Evolutionary conservation across 140 eudicot genomes (phyloP), one percentile per base, ranked within the genome.

Genomic region (Erigeron philadelphicus): DNA sequence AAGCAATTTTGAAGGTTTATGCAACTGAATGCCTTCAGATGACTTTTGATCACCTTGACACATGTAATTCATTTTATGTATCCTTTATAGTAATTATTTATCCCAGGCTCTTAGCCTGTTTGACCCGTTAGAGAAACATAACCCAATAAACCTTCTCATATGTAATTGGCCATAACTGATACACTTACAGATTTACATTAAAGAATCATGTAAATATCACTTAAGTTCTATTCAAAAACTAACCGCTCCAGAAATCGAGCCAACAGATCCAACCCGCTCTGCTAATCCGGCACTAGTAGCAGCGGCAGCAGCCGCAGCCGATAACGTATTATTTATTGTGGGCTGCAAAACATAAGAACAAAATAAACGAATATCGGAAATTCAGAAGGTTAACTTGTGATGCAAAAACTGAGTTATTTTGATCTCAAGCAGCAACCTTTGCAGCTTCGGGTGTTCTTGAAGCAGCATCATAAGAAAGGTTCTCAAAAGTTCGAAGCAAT

Each of bases 231-330:
- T 31, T 77, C 65, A 19, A 57, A 68, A 48, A 83, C 88, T 46
- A 41, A 88, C 97, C 87, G 79, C 80, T 72, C 86, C 88, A 3
- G 90, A 76, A 47, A 84, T 74, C 25, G 88, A 75, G 47, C 80
- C 94, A 38, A 81, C 84, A 0, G 97, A 82, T 55, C 73, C 79
- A 46, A 81, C 88, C 81, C 95, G 79, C 49, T 90, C 97, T n/a
- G 88, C 76, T 48, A 81, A 84, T 56, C 88, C 97, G 18, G 87
- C 81, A 75, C 87, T 85, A 85, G 81, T 82, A 49, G 74, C 71
- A 68, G 70, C 57, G 18, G 76, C 66, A 3, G 75, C 80, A 1
- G 92, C 85, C 0, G 80, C 83, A 25, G 90, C 88, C 4, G 56
- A 45, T 46, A 44, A 41, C 15, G 64, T 23, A 17, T 23, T 23